Evolutionary conservation across 495 filamentous ascomycete species (phyloP).

Genomic region (Podospora conica): DNA sequence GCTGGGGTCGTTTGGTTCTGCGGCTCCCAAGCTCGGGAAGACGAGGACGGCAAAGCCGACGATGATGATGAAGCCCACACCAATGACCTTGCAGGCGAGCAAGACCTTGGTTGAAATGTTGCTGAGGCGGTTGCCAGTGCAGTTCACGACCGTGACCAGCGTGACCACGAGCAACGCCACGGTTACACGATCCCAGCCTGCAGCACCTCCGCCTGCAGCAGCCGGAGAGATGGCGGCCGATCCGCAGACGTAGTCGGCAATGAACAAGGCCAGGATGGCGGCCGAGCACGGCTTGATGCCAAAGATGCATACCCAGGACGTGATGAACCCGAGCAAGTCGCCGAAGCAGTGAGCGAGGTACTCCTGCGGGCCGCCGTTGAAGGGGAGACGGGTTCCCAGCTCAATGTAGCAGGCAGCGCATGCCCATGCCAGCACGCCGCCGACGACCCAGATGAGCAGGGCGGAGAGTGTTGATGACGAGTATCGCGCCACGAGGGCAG

Average conservation of each 20-base stretch:
- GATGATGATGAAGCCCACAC: constrained; percentile 6
- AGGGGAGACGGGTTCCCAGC: constrained; percentile 35
- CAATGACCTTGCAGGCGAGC: not conserved
- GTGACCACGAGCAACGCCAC: constrained; percentile 3
- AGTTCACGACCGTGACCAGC: constrained; percentile 2
- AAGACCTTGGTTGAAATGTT: constrained; percentile 1
- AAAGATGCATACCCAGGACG: constrained; percentile 4
- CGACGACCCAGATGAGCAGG: constrained; percentile 37
- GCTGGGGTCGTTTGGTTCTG: not conserved
- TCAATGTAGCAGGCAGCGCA: constrained; percentile 41
- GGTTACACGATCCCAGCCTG: not conserved
- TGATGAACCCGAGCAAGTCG: constrained; percentile 30
- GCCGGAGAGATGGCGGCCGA: not conserved
- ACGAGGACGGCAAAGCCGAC: not conserved
- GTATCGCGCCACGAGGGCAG: constrained; percentile 30
- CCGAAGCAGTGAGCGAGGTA: constrained; percentile 34
- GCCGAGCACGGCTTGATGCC: constrained; percentile 4
- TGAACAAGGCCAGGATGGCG: constrained; percentile 5
- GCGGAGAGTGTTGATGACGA: constrained; percentile 26
- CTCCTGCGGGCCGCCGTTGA: constrained; percentile 42
- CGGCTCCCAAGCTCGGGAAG: not conserved
- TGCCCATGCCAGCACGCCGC: constrained; percentile 39
- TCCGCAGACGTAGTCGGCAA: constrained; percentile 4
- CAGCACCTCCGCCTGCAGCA: not conserved
- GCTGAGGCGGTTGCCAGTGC: constrained; percentile 2